phyloP scores from a whole-genome alignment of 306 rosid genomes.

The Rosa persica region DNA sequence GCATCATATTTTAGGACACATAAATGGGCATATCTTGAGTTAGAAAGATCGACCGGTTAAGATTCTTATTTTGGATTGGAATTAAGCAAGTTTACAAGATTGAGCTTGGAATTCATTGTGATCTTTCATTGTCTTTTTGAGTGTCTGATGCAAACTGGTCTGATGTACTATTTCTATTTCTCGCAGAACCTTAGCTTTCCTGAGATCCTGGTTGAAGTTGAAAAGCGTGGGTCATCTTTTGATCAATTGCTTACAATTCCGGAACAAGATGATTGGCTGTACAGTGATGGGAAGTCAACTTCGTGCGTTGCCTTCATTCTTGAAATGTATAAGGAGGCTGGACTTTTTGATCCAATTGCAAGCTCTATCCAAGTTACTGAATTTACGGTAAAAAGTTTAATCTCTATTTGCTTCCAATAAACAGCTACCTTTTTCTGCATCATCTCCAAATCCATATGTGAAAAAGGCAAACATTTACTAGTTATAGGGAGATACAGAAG shows the following conservation, averaged over 20 bases:
- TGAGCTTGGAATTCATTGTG: not conserved
- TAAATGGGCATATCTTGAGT: not conserved
- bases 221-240: conserved; percentile 81
- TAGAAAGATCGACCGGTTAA: not conserved
- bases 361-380: conserved; percentile 91
- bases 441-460: not conserved
- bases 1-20: not conserved
- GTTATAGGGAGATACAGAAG: not conserved
- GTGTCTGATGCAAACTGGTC: not conserved
- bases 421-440: conserved; percentile 1
- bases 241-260: conserved; percentile 83
- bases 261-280: conserved; percentile 91
- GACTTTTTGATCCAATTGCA: conserved; percentile 79
- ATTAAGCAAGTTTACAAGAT: conserved; percentile 6
- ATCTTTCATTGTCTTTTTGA: not conserved
- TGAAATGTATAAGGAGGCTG: conserved; percentile 92
- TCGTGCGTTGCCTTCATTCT: conserved; percentile 89
- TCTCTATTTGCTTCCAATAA: conserved; percentile 20
- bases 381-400: conserved; percentile 71
- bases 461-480: not conserved
- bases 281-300: conserved; percentile 88
- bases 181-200: conserved; percentile 77
- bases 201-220: conserved; percentile 80
- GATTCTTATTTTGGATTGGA: conserved; percentile 5
- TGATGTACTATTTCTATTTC: conserved; percentile 28